Base-by-base conservation (phyloP, 2,329 filamentous ascomycete species). In the Aspergillus vadensis region DNA sequence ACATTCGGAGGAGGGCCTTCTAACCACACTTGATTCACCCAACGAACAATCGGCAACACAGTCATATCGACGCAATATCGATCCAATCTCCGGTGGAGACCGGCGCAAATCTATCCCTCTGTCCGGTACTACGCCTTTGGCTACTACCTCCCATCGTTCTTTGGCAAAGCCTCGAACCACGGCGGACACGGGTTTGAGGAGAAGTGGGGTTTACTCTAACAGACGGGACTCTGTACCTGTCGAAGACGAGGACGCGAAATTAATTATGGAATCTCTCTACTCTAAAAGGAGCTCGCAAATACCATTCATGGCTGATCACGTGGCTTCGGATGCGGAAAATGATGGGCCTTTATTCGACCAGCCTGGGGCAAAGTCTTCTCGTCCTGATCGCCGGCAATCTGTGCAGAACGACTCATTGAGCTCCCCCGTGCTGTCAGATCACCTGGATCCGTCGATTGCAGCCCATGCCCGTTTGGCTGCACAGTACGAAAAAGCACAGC, bases 1-100 rank as follows among this genome's bases (percentile, higher is more conserved):
- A 55, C 77, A 79, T 54, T 84, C 82, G 2, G 76, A 75, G 56
- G 82, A 85, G 55, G 79, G 79, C 36, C 72, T 84, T 50, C 81
- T 85, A 61, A 67, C 69, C 70, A 53, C 70, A 41, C 67, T 74
- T 41, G 73, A 77, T 61, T 67, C 64, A 3, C 66, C 62, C 3
- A 63, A 56, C 12, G 63, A 63, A 30, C 43, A 36, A n/a, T 57
- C 63, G 19, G 39, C 48, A 47, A 47, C 43, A 55, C 66, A 57
- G 21, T 27, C 61, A 17, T 57, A 41, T 57, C 50, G 63, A 51
- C 61, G 63, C 17, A 57, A 67, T 21, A 61, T 64, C n/a, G 63
- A 19, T 39, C 60, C 49, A 54, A 36, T 61, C 57, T 59, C 41
- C 51, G 60, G 58, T 57, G 70, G 58, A 32, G 62, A 54, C 39